phyloP scores from a whole-genome alignment of 2,329 filamentous ascomycete genomes.

The Xylaria sp. region DNA sequence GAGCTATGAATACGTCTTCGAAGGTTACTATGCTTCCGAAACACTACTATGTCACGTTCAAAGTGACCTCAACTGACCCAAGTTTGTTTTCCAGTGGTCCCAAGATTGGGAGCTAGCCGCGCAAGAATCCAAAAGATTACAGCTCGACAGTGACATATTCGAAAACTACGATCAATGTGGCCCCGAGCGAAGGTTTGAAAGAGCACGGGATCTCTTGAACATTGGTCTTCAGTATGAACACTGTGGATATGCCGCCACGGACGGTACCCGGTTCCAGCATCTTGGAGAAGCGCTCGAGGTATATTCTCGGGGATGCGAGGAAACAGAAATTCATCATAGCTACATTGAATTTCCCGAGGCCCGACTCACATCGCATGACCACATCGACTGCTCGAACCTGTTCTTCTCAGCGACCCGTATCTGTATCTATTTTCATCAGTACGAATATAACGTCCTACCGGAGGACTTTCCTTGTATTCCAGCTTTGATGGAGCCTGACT shows the following conservation, averaged over 20 bases:
- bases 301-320: slow-evolving; percentile 27
- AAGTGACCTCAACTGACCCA: not conserved
- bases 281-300: slow-evolving; percentile 25
- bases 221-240: slow-evolving; percentile 31
- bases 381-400: slow-evolving; percentile 31
- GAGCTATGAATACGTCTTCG: not conserved
- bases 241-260: slow-evolving; percentile 19
- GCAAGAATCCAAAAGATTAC: slow-evolving; percentile 22
- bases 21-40: not conserved
- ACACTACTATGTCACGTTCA: not conserved
- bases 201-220: slow-evolving; percentile 24
- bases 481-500: slow-evolving; percentile 24
- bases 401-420: slow-evolving; percentile 32
- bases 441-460: slow-evolving; percentile 9
- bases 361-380: slow-evolving; percentile 30
- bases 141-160: slow-evolving; percentile 17
- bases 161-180: slow-evolving; percentile 16
- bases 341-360: slow-evolving; percentile 27
- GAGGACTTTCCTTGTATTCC: slow-evolving; percentile 20
- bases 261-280: slow-evolving; percentile 12
- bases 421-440: slow-evolving; percentile 24
- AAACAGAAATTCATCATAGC: slow-evolving; percentile 27
- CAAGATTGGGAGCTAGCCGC: slow-evolving; percentile 27
- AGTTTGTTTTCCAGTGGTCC: slow-evolving; percentile 7
- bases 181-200: slow-evolving; percentile 20